A percentile compares a stretch with the other conserved stretches of the same genome.
These are phyloP conservation scores for Hypoxylon sp. DNA, from an alignment of 2,329 filamentous ascomycete genomes.

Conservation along the genomic window DNA sequence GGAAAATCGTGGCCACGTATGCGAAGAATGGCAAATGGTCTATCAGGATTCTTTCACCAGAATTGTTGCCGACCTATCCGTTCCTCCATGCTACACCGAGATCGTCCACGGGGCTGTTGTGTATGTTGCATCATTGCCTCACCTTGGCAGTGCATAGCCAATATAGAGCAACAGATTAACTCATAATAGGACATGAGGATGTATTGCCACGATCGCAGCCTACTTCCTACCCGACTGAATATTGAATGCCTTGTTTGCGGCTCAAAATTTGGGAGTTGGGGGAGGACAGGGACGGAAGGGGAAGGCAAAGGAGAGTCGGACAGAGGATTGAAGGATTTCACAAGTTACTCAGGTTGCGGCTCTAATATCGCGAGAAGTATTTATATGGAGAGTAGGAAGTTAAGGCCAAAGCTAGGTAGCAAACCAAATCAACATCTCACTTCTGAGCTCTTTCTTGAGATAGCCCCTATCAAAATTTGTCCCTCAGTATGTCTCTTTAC, in stretches of 20 bases:
- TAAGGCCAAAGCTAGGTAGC: neutral
- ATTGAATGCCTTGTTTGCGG: conserved; percentile 4
- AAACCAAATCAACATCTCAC: conserved; percentile 11
- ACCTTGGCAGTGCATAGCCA: conserved; percentile 11
- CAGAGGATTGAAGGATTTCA: neutral
- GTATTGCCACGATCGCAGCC: neutral
- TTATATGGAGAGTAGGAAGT: conserved; percentile 14
- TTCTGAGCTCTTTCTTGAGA: neutral
- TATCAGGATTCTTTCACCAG: neutral
- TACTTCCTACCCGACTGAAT: neutral
- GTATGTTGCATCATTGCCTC: conserved; percentile 34
- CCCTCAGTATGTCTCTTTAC: conserved; percentile 35
- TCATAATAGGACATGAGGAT: conserved; percentile 8
- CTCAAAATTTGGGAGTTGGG: conserved; percentile 1
- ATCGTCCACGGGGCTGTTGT: conserved; percentile 17
- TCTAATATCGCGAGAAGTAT: conserved; percentile 17
- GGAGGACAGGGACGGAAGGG: neutral
- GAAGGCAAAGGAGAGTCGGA: neutral
- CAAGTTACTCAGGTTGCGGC: conserved; percentile 20
- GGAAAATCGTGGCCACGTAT: conserved; percentile 29
- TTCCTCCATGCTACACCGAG: conserved; percentile 27
- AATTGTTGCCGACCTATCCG: conserved; percentile 1
- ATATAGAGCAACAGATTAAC: conserved; percentile 12
- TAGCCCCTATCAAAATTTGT: neutral
- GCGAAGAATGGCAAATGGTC: conserved; percentile 11